Evolutionary conservation across 371 early-diverging fungal species (phyloP).

Genomic region (Mucor irregularis): DNA sequence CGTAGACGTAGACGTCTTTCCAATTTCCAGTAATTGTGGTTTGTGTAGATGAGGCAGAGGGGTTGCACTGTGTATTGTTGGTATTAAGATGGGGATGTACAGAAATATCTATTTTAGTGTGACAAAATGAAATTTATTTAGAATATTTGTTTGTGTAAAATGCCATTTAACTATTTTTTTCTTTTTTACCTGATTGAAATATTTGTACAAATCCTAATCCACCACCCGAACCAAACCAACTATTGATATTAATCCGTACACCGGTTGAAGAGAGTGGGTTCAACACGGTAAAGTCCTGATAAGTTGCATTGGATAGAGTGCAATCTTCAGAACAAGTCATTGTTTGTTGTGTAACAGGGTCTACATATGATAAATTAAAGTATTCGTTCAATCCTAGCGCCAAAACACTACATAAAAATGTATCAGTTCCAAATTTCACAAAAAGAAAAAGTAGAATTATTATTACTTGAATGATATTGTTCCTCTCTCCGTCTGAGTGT

Average conservation of each 20-base stretch:
- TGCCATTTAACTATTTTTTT: not conserved
- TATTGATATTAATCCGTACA: constrained; percentile 53
- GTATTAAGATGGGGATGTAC: constrained; percentile 37
- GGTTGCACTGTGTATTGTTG: constrained; percentile 3
- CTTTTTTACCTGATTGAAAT: constrained; percentile 53
- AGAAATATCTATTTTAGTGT: constrained; percentile 4
- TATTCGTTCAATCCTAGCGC: constrained; percentile 53
- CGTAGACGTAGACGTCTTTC: constrained; percentile 35
- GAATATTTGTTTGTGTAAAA: not conserved
- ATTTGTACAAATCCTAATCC: constrained; percentile 63
- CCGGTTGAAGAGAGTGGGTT: constrained; percentile 36
- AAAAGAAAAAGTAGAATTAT: not conserved
- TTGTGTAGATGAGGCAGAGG: constrained; percentile 15
- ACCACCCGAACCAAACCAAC: constrained; percentile 70
- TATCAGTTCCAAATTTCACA: not conserved
- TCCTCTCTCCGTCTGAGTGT: constrained; percentile 56
- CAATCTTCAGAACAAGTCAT: constrained; percentile 54
- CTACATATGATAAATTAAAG: constrained; percentile 57
- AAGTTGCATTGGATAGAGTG: constrained; percentile 37
- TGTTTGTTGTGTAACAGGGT: constrained; percentile 43
- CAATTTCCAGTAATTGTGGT: constrained; percentile 39
- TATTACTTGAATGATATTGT: constrained; percentile 59
- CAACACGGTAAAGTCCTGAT: constrained; percentile 53
- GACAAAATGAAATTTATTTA: not conserved
- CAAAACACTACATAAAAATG: constrained; percentile 31